Base-by-base conservation (phyloP, 192 early-diverging fungal species). In the Podila horticola region DNA sequence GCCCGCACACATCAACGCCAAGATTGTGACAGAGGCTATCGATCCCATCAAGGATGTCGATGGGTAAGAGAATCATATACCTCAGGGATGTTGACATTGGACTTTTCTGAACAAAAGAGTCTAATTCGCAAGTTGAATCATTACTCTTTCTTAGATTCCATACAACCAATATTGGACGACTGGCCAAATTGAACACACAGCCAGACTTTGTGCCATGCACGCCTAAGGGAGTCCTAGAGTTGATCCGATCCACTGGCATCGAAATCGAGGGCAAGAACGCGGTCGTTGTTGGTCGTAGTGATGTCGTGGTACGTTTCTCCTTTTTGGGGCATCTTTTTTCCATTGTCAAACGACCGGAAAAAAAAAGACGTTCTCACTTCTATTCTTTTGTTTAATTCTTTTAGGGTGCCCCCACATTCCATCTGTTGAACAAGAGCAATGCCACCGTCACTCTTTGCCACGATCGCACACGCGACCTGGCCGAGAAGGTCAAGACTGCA, bases 391-490 rank as follows among this genome's bases (percentile, higher is more conserved):
- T 1, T 1, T 29, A 38, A 38, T 8, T 13, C 58, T 49, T 48
- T 13, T 71, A 90, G 89, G 94, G 95, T 48, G 86, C 94, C 28
- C 98, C 98, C 1, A 89, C 97, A 7, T 90, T 95, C 41, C 87
- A 91, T 74, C 86, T 99, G 68, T 89, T 99, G 41, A 93, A 90
- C 48, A 84, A 87, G 59, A 83, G 84, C 58, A 88, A 99, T 83
- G 95, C 96, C 15, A 99, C 98, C 3, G 96, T 97, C 49, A 98
- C 97, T 9, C 84, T 99, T 57, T 98, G 97, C 88, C 98, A 99
- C 84, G 94, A 94, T 33, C 87, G 83, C 62, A 97, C 98, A 4
- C 33, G 58, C 6, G 90, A 96, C 75, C 82, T 99, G 12, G 90
- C 88, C 52, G 87, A 89, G 26, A 89, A 88, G 84, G 72, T 88